Conservation (phyloP, 495 filamentous ascomycete genomes). For the Neurospora africana region DNA sequence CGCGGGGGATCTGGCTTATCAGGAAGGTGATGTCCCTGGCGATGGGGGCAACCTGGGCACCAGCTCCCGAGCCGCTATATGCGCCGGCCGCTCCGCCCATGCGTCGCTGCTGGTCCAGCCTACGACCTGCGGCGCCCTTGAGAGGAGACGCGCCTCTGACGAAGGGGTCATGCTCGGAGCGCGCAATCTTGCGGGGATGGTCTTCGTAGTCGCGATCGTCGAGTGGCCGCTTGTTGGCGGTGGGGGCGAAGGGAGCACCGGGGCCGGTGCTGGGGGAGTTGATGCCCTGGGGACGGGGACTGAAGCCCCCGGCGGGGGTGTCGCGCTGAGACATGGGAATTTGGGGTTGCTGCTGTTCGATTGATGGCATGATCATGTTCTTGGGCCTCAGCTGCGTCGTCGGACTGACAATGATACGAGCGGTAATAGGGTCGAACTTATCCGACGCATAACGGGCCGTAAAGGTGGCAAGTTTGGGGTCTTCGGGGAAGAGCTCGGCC, state of each 20-base stretch:
- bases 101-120: slow-evolving; percentile 66
- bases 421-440: slow-evolving; percentile 53
- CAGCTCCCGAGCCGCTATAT: slow-evolving; percentile 23
- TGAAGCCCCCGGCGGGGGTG: slow-evolving; percentile 24
- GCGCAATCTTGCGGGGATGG: slow-evolving; percentile 60
- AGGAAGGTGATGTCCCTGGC: slow-evolving; percentile 76
- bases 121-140: slow-evolving; percentile 71
- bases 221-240: slow-evolving; percentile 49
- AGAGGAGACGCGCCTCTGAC: slow-evolving; percentile 73
- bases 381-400: slow-evolving; percentile 63
- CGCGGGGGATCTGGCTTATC: slow-evolving; percentile 68
- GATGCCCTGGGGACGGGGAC: slow-evolving; percentile 40
- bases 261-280: slow-evolving; percentile 47
- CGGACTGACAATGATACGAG: slow-evolving; percentile 74
- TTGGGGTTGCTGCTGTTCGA: slow-evolving; percentile 40
- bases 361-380: slow-evolving; percentile 34
- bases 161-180: slow-evolving; percentile 22
- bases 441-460: slow-evolving; percentile 57
- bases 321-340: slow-evolving; percentile 32
- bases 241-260: neutral
- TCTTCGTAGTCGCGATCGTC: slow-evolving; percentile 66
- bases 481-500: slow-evolving; percentile 81
- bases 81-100: slow-evolving; percentile 40
- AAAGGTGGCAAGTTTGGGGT: slow-evolving; percentile 66
- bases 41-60: slow-evolving; percentile 35